Base-by-base conservation (phyloP, 257 asterid species). In the Nicotiana obtusifolia region DNA sequence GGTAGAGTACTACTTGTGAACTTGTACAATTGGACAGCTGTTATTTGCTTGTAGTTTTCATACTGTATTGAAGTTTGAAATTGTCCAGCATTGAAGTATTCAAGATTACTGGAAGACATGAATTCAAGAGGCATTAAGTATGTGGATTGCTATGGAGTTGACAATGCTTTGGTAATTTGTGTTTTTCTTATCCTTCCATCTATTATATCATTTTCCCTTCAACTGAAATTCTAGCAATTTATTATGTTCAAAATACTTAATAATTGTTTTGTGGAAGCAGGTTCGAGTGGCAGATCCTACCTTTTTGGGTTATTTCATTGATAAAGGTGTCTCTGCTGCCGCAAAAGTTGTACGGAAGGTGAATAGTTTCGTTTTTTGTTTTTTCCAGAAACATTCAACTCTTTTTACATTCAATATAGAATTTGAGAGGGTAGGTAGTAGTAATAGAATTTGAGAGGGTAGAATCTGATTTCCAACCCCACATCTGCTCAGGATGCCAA, bases 211-310 rank as follows among this genome's bases (percentile, higher is more conserved):
- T 78, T 77, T 84, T 65, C 62, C 64, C 56, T 41, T 4, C 7
- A 6, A 41, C 37, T 71, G 68, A 75, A 33, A 26, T 76, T 54
- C 37, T 65, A 11, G 69, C 57, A 49, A 54, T 66, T 75, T 84
- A 33, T 86, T 75, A 64, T 81, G 22, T 81, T 62, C 60, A 28
- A 66, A 81, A 67, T 37, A 33, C 71, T 59, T 61, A 54, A n/a
- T 66, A 60, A 85, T 35, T 59, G n/a, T 68, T 73, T 87, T 64
- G 66, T 82, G 56, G 56, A 61, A 85, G 85, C 89, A 95, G 99
- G 98, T 95, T 64, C 97, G 98, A 33, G 98, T 94, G 79, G 97
- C 97, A 54, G 99, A 95, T 85, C 99, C 99, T 78, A 92, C 97
- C 83, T 95, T 95, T 84, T 73, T 95, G 92, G 99, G 99, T 88